phyloP scores from a whole-genome alignment of 441 rosid species.

The Omphalea diandra region DNA sequence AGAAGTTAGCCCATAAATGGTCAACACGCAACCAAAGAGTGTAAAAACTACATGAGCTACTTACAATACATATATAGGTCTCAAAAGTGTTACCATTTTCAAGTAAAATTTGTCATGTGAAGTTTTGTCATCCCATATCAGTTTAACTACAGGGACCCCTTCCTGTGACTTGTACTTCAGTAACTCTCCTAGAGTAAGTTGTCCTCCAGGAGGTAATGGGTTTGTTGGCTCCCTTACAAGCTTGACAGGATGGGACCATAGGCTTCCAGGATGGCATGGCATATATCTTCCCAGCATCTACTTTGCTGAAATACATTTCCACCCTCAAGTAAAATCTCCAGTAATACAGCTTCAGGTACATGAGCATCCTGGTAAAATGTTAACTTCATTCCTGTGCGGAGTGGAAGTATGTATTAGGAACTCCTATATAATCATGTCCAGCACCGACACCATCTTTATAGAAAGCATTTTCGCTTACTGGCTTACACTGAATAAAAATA shows the following conservation, averaged over 20 bases:
- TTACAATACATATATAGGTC: conserved; percentile 14
- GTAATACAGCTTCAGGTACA: conserved; percentile 50
- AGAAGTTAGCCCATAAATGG: not conserved
- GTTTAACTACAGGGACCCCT: conserved; percentile 73
- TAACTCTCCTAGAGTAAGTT: conserved; percentile 69
- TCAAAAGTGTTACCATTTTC: conserved; percentile 48
- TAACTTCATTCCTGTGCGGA: conserved; percentile 55
- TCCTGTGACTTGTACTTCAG: conserved; percentile 70
- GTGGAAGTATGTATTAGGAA: conserved; percentile 68
- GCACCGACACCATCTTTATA: conserved; percentile 59
- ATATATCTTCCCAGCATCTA: conserved; percentile 81
- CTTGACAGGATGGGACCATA: conserved; percentile 76
- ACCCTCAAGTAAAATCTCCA: conserved; percentile 56
- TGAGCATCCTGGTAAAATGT: conserved; percentile 89
- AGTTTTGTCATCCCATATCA: conserved; percentile 87
- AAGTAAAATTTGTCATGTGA: conserved; percentile 62
- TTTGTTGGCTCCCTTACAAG: conserved; percentile 63
- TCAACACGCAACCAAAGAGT: not conserved
- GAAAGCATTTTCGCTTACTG: conserved; percentile 40
- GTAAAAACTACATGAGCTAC: not conserved
- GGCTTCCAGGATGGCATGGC: conserved; percentile 74
- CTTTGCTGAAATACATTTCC: conserved; percentile 55
- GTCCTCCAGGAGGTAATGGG: conserved; percentile 51
- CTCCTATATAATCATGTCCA: conserved; percentile 65
- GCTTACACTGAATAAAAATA: conserved; percentile 50